Conservation (phyloP, 805 yeast species). For the Pichia phayaonensis region DNA sequence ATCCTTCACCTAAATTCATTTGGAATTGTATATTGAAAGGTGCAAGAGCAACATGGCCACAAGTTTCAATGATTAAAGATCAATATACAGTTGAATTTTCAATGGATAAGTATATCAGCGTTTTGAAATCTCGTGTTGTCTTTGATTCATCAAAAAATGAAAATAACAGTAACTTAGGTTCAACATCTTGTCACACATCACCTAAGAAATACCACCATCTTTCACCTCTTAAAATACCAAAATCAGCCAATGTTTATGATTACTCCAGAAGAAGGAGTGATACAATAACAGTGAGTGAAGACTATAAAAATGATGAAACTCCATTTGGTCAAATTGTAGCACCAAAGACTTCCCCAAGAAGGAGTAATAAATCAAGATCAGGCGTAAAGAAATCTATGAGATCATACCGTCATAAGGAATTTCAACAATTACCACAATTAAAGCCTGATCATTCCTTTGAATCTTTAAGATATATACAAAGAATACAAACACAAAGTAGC, state of each 20-base stretch:
- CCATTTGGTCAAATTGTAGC: too few species aligned
- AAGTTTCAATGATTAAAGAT: slow-evolving; percentile 73
- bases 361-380: neutral
- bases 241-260: neutral
- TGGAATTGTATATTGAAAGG: slow-evolving; percentile 70
- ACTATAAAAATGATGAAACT: slow-evolving; percentile 43
- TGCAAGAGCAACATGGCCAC: slow-evolving; percentile 92
- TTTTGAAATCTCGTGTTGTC: slow-evolving; percentile 54
- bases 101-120: slow-evolving; percentile 70
- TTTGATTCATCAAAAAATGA: slow-evolving; percentile 16
- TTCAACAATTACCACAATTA: neutral
- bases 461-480: slow-evolving; percentile 4
- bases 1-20: slow-evolving; percentile 76
- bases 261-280: slow-evolving; percentile 1
- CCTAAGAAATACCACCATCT: neutral
- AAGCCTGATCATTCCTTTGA: slow-evolving; percentile 9
- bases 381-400: neutral
- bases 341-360: neutral
- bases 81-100: slow-evolving; percentile 89
- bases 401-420: neutral
- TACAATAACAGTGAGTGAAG: slow-evolving; percentile 17
- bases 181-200: slow-evolving; percentile 1
- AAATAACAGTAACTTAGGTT: neutral
- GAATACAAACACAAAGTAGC: neutral
- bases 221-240: neutral